Evolutionary conservation across 306 rosid species (phyloP).

Genomic region (Cyclanthera cordifolia): DNA sequence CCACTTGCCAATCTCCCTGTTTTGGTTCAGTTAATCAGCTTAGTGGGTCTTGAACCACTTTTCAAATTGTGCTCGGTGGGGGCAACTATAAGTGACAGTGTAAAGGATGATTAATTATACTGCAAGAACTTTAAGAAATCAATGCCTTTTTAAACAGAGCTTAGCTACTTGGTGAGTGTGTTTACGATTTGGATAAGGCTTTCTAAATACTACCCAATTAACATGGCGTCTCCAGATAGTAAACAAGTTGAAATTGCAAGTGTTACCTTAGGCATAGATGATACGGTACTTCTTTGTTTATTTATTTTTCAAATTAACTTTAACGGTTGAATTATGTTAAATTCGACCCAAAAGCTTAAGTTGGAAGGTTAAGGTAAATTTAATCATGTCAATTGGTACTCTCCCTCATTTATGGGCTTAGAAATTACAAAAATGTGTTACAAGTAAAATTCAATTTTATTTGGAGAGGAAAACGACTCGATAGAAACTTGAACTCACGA

Average conservation of each 20-base stretch:
- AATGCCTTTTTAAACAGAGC: background rate
- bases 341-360: too few relatives aligned
- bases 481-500: too few relatives aligned
- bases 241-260: background rate
- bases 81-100: background rate
- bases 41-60: slow-evolving; percentile 1
- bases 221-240: slow-evolving; percentile 6
- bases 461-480: too few relatives aligned
- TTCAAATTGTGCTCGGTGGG: slow-evolving; percentile 8
- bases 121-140: background rate
- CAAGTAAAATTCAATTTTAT: too few relatives aligned
- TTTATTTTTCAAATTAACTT: background rate
- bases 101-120: background rate
- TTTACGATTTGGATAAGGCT: background rate
- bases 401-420: too few relatives aligned
- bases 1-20: slow-evolving; percentile 8
- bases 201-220: background rate
- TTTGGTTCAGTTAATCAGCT: background rate
- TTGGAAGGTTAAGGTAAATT: too few relatives aligned
- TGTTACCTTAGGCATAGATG: background rate
- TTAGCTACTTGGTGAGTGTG: background rate
- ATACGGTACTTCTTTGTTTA: background rate
- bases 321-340: too few relatives aligned
- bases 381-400: too few relatives aligned
- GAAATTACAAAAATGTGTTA: too few relatives aligned